phyloP scores from a whole-genome alignment of 192 early-diverging fungal genomes.

The Umbelopsis vinacea region DNA sequence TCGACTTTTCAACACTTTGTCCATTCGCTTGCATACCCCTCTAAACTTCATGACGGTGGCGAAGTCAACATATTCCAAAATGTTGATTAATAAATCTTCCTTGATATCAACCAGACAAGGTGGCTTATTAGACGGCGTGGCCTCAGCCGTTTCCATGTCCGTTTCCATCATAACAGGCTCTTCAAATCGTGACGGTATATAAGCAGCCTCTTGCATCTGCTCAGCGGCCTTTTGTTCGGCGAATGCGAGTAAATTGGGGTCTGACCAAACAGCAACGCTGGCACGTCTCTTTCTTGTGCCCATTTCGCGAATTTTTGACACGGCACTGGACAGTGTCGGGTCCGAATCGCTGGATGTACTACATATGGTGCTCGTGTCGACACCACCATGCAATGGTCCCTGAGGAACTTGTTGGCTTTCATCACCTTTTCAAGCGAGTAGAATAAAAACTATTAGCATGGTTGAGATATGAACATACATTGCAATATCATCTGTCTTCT shows the following conservation, averaged over 20 bases:
- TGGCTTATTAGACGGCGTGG: not conserved
- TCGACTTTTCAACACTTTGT: constrained; percentile 36
- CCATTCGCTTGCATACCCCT: constrained; percentile 47
- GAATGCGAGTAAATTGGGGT: constrained; percentile 68
- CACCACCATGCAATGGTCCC: not conserved
- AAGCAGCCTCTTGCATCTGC: constrained; percentile 17
- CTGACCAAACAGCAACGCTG: constrained; percentile 82
- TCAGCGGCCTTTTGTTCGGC: constrained; percentile 51
- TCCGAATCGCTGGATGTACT: constrained; percentile 39
- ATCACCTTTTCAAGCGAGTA: not conserved
- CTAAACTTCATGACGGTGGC: constrained; percentile 47
- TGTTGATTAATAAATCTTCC: constrained; percentile 39
- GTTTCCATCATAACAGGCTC: not conserved
- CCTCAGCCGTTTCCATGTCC: not conserved
- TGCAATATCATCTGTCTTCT: too few relatives aligned
- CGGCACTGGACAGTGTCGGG: constrained; percentile 41
- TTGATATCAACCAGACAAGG: constrained; percentile 19
- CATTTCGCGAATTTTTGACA: constrained; percentile 36
- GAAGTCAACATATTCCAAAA: constrained; percentile 57
- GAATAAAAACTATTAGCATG: not conserved
- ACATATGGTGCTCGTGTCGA: constrained; percentile 22
- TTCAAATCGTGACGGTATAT: constrained; percentile 19
- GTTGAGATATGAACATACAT: not conserved
- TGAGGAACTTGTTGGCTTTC: not conserved
- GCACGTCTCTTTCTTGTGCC: constrained; percentile 53